Evolutionary conservation across 768 basidiomycete species (phyloP).

Genomic region (Trametes gibbosa): DNA sequence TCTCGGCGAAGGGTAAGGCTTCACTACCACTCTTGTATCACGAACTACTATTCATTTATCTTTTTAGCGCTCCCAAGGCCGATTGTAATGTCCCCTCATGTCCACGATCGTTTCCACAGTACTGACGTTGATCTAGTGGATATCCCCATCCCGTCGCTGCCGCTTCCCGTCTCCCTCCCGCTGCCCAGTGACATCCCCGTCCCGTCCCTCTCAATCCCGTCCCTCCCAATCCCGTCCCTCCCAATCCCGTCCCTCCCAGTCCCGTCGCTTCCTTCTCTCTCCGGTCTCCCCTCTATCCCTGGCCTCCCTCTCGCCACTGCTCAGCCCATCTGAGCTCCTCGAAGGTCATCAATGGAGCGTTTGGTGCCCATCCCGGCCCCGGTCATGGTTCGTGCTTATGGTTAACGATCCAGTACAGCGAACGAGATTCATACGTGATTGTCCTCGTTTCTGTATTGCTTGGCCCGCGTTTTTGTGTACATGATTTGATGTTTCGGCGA

Average conservation of each 20-base stretch:
- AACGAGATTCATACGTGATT: too few relatives aligned
- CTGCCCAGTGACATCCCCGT: neutral
- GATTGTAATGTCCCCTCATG: too few relatives aligned
- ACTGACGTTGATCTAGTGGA: too few relatives aligned
- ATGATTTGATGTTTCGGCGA: too few relatives aligned
- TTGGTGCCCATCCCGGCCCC: neutral
- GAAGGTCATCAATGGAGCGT: neutral
- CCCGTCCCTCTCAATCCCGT: neutral
- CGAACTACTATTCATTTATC: too few relatives aligned
- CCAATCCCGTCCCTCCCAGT: neutral
- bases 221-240: neutral
- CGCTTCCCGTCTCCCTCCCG: neutral
- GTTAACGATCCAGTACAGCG: neutral
- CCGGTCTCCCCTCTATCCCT: neutral
- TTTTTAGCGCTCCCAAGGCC: too few relatives aligned
- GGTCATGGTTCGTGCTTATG: neutral
- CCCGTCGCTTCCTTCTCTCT: neutral
- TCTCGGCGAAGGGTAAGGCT: neutral
- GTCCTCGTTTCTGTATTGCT: too few relatives aligned
- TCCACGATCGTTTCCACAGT: too few relatives aligned
- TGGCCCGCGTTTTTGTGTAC: too few relatives aligned
- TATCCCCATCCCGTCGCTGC: neutral
- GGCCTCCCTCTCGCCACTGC: neutral
- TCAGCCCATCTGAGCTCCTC: too few relatives aligned
- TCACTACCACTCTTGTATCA: neutral